Conservation (phyloP, 1,284 basidiomycete species). For the Rhodotorula sp. region DNA sequence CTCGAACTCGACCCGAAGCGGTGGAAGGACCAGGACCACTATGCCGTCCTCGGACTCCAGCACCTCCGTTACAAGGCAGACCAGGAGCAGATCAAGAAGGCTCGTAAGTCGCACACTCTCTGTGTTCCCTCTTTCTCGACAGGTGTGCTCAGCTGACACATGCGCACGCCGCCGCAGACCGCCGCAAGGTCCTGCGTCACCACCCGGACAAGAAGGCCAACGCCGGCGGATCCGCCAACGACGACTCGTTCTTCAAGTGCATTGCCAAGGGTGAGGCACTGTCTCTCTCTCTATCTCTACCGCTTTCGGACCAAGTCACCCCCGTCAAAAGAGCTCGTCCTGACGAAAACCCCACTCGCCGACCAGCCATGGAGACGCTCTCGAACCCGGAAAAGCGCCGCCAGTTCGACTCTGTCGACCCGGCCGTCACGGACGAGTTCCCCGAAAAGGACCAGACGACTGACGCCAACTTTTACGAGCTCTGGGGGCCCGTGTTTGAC, state of each 20-base stretch:
- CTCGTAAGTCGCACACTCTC: conserved; percentile 63
- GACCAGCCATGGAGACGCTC: conserved; percentile 67
- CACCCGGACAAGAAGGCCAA: conserved; percentile 98
- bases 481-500: conserved; percentile 77
- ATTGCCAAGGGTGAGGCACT: conserved; percentile 71
- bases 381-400: conserved; percentile 81
- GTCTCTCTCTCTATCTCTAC: too few relatives aligned
- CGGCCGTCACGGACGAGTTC: conserved; percentile 73
- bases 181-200: conserved; percentile 98
- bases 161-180: conserved; percentile 58
- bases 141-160: not conserved
- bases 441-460: conserved; percentile 63
- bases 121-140: not conserved
- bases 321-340: too few relatives aligned
- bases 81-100: conserved; percentile 90
- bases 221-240: conserved; percentile 69
- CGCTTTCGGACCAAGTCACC: not conserved
- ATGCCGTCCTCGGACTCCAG: conserved; percentile 90
- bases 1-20: conserved; percentile 87
- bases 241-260: conserved; percentile 99
- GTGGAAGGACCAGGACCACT: conserved; percentile 99
- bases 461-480: conserved; percentile 64
- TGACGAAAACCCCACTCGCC: not conserved
- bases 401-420: conserved; percentile 96
- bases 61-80: conserved; percentile 84